These are phyloP conservation scores for Monilinia fructigena DNA, from an alignment of 2,329 filamentous ascomycete species.

Conservation along the genomic window DNA sequence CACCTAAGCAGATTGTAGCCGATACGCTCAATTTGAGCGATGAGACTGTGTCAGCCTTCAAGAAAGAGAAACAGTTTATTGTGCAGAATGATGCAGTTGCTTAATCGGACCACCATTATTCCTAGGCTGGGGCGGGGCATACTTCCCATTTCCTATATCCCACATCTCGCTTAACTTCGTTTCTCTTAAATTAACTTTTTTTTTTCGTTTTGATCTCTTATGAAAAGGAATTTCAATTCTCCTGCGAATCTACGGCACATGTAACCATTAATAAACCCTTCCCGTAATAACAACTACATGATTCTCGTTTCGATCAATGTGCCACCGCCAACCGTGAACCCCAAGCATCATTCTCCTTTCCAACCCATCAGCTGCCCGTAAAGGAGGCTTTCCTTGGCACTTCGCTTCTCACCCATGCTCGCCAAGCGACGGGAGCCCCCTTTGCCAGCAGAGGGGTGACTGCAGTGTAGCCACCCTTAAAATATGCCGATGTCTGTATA, in stretches of 20 bases:
- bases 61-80: conserved; percentile 48
- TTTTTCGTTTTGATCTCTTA: background rate
- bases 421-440: background rate
- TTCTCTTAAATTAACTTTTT: background rate
- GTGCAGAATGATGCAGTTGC: conserved; percentile 38
- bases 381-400: too few species aligned
- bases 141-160: background rate
- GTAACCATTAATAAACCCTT: background rate
- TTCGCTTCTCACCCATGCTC: background rate
- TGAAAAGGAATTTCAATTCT: background rate
- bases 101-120: background rate
- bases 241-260: background rate
- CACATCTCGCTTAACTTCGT: background rate
- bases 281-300: background rate
- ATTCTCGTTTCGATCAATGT: background rate
- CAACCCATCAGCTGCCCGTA: background rate
- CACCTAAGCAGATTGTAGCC: conserved; percentile 56
- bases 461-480: background rate
- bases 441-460: background rate
- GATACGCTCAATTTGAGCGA: conserved; percentile 52
- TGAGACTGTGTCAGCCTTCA: conserved; percentile 43
- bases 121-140: rapidly evolving
- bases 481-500: background rate
- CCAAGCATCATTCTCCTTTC: background rate
- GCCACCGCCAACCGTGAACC: too few species aligned